Percentiles rank a stretch among this genome's conserved stretches.
Evolutionary conservation across 2,329 filamentous ascomycete species (phyloP).

Genomic region (Coleophoma cylindrospora): DNA sequence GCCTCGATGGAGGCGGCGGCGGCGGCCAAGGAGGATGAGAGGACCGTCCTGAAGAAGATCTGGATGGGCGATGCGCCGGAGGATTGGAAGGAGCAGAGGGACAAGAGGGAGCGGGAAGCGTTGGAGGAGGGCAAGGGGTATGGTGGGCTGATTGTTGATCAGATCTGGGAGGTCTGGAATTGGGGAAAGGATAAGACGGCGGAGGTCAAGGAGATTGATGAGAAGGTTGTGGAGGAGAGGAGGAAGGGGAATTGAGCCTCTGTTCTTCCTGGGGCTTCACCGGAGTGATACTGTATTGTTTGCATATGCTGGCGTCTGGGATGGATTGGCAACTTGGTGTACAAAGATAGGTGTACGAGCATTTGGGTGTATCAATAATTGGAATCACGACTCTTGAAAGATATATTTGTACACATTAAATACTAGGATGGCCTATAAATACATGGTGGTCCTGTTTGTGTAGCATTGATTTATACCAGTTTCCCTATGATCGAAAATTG

Average conservation of each 20-base stretch:
- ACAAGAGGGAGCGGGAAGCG: conserved; percentile 24
- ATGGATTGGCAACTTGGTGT: no score
- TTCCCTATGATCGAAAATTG: no score
- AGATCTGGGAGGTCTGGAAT: conserved; percentile 42
- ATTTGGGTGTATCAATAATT: no score
- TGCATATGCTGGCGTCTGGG: no score
- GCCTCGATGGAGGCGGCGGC: conserved; percentile 4
- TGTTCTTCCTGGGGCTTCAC: background rate
- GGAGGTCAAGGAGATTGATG: conserved; percentile 20
- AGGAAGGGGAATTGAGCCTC: conserved; percentile 6
- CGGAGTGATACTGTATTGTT: background rate
- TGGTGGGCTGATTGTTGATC: conserved; percentile 35
- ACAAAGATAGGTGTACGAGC: no score
- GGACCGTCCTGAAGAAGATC: conserved; percentile 35
- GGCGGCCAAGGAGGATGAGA: conserved; percentile 5
- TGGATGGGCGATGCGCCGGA: conserved; percentile 55
- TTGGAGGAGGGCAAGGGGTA: conserved; percentile 31
- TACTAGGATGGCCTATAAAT: no score
- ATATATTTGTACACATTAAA: no score
- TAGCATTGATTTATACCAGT: no score
- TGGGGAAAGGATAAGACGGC: conserved; percentile 33
- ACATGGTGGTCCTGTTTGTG: no score
- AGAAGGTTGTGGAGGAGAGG: conserved; percentile 13
- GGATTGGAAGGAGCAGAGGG: conserved; percentile 27
- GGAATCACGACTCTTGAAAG: no score